Evolutionary conservation across 495 filamentous ascomycete genomes (phyloP), one percentile per base, ranked within the genome.

Genomic region (Chaetomidium leptoderma): DNA sequence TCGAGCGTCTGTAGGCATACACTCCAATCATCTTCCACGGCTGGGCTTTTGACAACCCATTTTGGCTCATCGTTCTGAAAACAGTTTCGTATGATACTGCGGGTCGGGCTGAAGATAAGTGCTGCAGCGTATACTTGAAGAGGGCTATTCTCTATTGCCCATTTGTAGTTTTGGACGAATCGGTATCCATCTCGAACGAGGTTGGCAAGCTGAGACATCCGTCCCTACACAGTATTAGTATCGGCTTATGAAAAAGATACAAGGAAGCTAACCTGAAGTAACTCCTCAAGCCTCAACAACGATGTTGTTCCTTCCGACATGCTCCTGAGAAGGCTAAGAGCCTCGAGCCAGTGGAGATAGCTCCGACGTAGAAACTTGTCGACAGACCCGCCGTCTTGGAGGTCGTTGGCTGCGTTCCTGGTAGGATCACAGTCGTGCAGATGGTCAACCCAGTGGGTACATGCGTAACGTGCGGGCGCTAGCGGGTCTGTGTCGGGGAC

Each of bases 1-100:
- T 65, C 55, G 33, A 65, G 52, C 47, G 57, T 63, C 40, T 57
- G 46, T 24, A 32, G 40, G 14, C 39, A 62, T 44, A 48, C 42
- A 59, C 72, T 65, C 74, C 74, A 77, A 16, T 30, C 4, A n/a
- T 46, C 44, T 29, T 58, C 76, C 54, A 60, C 68, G 63, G 17
- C 71, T 53, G 16, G 71, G 73, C 0, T 60, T 59, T 36, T 76
- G 62, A 39, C 30, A 17, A 46, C 29, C 39, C 60, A 63, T 14
- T 42, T 39, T 7, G 48, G 55, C 27, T 55, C 55, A 36, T 58
- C 55, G 21, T 32, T 14, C 29, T 32, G 16, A 30, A 53, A 61
- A 7, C 21, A 17, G 45, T 23, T 54, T 11, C 0, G 2, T 68
- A 74, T 21, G 43, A 63, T 17, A 14, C 72, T 74, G 16, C 57